Conservation (phyloP, 768 basidiomycete species). For the Lentinus tigrinus region DNA sequence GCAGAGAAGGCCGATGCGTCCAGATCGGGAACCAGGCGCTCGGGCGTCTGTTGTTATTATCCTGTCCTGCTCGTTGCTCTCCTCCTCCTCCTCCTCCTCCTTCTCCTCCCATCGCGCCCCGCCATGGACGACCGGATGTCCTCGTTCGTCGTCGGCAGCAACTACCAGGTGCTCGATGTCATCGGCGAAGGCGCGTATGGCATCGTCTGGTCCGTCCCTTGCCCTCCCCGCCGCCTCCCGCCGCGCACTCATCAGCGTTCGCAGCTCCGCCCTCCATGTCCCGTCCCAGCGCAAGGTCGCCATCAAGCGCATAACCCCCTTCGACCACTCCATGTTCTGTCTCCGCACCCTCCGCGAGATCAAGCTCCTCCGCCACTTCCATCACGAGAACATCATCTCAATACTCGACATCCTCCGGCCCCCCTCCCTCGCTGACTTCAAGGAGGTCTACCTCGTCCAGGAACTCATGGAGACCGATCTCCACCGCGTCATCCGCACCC, state of each 20-base stretch:
- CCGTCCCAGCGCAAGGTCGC: constrained; percentile 91
- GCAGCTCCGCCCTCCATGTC: constrained; percentile 76
- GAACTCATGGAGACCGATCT: constrained; percentile 94
- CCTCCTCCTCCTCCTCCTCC: not conserved
- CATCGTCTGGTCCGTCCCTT: constrained; percentile 64
- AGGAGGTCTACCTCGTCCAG: constrained; percentile 75
- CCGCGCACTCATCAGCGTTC: not conserved
- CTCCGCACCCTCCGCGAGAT: constrained; percentile 90
- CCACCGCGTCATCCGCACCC: constrained; percentile 94
- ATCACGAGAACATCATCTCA: constrained; percentile 88
- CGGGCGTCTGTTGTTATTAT: not conserved
- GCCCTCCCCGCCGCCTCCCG: not conserved
- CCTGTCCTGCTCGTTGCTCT: not conserved
- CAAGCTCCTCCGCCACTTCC: constrained; percentile 88
- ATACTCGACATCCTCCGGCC: constrained; percentile 94
- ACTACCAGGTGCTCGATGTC: constrained; percentile 84
- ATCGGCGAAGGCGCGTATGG: constrained; percentile 94
- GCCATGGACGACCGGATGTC: constrained; percentile 31
- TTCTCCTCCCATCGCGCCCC: not conserved
- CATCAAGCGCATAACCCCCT: constrained; percentile 95
- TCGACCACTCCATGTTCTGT: constrained; percentile 95
- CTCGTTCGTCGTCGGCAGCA: constrained; percentile 49
- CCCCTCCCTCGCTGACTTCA: constrained; percentile 67
- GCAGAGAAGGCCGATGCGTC: not conserved
- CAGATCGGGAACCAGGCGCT: not conserved